phyloP scores from a whole-genome alignment of 1,139 yeast genomes.

The Geotrichum klebahnii region DNA sequence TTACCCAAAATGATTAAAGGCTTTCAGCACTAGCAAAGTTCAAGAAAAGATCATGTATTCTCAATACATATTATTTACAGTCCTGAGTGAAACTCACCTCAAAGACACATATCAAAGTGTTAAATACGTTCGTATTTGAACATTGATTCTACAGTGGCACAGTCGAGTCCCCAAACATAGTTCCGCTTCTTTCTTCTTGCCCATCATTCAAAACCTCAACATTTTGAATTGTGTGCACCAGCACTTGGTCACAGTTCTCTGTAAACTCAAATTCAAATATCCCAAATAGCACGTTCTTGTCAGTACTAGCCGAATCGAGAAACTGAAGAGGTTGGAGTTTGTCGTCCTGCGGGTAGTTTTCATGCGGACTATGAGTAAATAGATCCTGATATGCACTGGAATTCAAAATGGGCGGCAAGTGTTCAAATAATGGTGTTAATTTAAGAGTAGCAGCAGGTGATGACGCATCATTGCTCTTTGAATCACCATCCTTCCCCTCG shows the following conservation, averaged over 20 bases:
- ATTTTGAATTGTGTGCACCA: conserved; percentile 74
- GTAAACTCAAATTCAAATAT: conserved; percentile 72
- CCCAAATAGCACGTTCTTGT: conserved; percentile 48
- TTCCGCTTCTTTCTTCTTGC: background rate
- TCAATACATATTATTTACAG: background rate
- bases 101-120: background rate
- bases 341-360: background rate
- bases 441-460: background rate
- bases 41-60: background rate
- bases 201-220: conserved; percentile 43
- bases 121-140: background rate
- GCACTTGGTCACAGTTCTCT: conserved; percentile 52
- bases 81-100: background rate
- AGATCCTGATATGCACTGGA: background rate
- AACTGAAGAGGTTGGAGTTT: background rate
- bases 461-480: background rate
- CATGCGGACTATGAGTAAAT: background rate
- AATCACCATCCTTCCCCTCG: background rate
- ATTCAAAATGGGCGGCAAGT: background rate
- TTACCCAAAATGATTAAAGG: too few species aligned
- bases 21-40: too few species aligned
- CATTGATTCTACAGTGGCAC: conserved; percentile 1
- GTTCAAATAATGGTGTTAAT: background rate
- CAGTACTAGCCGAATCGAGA: background rate
- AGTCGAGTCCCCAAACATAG: background rate